Percentiles rank a stretch among this genome's conserved stretches.
phyloP scores from a whole-genome alignment of 2,329 filamentous ascomycete species.

The Calonectria ilicicola region DNA sequence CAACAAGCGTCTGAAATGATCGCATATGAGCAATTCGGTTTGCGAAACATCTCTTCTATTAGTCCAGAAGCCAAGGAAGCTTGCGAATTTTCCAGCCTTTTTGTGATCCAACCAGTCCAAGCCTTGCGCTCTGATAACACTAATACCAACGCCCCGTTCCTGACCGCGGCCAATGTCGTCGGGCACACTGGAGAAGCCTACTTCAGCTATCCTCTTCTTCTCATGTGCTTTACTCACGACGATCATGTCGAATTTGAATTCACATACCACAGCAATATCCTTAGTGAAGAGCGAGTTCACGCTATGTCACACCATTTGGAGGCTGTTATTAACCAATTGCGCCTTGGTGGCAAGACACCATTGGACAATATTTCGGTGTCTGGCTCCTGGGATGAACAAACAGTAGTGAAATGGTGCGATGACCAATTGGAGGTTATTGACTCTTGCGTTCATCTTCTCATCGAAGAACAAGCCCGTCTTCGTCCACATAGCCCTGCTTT shows the following conservation, averaged over 20 bases:
- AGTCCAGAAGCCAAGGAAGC: background rate
- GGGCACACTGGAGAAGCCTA: background rate
- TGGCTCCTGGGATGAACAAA: background rate
- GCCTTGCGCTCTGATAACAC: background rate
- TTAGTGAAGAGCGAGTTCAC: background rate
- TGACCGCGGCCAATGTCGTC: background rate
- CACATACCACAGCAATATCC: background rate
- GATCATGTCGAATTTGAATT: constrained; percentile 2
- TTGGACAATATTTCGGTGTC: background rate
- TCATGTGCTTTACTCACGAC: constrained; percentile 2
- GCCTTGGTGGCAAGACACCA: background rate
- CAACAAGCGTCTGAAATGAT: background rate
- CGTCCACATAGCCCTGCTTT: background rate
- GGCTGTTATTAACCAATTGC: background rate
- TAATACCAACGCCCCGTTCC: background rate
- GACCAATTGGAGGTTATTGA: background rate
- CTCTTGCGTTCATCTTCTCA: background rate
- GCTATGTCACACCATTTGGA: background rate
- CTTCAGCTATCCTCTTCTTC: background rate
- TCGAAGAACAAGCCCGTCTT: background rate
- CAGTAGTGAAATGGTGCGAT: background rate
- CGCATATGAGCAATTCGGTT: background rate
- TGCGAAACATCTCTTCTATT: background rate
- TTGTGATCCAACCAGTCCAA: background rate
- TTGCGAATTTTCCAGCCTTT: background rate